These are phyloP conservation scores for Blastocystis sp. DNA, from an alignment of 352 stramenopile genomes.

Conservation along the genomic window DNA sequence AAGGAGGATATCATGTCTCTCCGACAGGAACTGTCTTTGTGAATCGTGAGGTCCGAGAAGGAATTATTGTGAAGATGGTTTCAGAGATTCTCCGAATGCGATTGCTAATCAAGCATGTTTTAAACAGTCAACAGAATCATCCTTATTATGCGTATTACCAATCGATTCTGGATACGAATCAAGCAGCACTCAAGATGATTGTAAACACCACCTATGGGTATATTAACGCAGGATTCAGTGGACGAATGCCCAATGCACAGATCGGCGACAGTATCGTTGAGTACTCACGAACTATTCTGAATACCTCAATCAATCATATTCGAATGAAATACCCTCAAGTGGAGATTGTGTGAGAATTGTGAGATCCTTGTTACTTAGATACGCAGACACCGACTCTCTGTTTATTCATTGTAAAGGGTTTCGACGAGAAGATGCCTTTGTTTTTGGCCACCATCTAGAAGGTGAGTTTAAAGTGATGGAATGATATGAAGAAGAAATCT, in stretches of 20 bases:
- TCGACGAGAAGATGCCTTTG: conserved; percentile 87
- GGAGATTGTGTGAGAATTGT: conserved; percentile 3
- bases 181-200: conserved; percentile 96
- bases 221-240: conserved; percentile 94
- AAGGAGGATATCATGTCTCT: conserved; percentile 47
- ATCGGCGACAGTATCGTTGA: conserved; percentile 97
- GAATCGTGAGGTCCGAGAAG: conserved; percentile 84
- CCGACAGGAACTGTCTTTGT: conserved; percentile 69
- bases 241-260: conserved; percentile 89
- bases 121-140: conserved; percentile 73
- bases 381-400: conserved; percentile 96
- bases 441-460: conserved; percentile 83
- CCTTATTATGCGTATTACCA: conserved; percentile 68
- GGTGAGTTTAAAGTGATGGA: not conserved
- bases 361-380: conserved; percentile 74
- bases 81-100: conserved; percentile 88
- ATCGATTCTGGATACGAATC: conserved; percentile 80
- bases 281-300: conserved; percentile 73
- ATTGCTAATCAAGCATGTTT: conserved; percentile 95
- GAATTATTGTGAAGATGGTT: conserved; percentile 91
- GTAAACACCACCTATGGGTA: conserved; percentile 99
- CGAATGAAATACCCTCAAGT: not conserved
- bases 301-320: conserved; percentile 9
- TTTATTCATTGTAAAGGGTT: conserved; percentile 93
- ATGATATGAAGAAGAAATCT: conserved; percentile 76